Evolutionary conservation across 1,284 basidiomycete species (phyloP).

Genomic region (Apiotrichum montevideense): DNA sequence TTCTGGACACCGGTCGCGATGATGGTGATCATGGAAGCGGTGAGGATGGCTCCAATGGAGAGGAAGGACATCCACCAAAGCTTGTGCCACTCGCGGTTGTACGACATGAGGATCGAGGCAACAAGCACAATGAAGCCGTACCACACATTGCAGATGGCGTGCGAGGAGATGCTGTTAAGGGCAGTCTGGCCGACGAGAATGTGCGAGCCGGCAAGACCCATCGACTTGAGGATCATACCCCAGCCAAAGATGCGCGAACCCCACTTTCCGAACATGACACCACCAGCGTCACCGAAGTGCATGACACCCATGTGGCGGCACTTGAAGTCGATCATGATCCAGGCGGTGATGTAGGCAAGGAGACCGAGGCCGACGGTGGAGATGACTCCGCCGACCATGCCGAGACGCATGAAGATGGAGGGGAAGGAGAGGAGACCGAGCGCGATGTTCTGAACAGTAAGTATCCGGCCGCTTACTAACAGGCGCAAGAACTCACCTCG

Average conservation of each 20-base stretch:
- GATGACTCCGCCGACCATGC: constrained; percentile 38
- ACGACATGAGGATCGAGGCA: constrained; percentile 26
- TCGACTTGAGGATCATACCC: constrained; percentile 36
- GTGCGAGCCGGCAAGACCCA: constrained; percentile 39
- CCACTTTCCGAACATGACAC: constrained; percentile 36
- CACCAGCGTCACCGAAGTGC: constrained; percentile 41
- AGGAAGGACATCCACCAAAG: constrained; percentile 31
- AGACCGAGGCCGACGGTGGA: constrained; percentile 29
- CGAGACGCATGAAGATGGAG: constrained; percentile 35
- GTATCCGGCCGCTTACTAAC: background rate
- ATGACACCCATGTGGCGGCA: constrained; percentile 38
- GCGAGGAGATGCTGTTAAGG: constrained; percentile 26
- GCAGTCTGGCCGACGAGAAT: constrained; percentile 37
- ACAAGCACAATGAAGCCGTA: constrained; percentile 34
- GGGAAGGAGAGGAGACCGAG: constrained; percentile 41
- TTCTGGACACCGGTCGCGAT: constrained; percentile 31
- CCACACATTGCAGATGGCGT: constrained; percentile 40
- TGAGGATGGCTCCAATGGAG: constrained; percentile 31
- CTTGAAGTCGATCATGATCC: constrained; percentile 44
- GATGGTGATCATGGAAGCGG: constrained; percentile 34
- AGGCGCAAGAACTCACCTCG: constrained; percentile 23
- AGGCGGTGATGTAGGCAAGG: constrained; percentile 34
- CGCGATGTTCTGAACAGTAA: constrained; percentile 29
- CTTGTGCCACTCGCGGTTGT: constrained; percentile 32
- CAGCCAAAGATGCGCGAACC: constrained; percentile 28